Conservation (phyloP, 2,329 filamentous ascomycete genomes). For the Claviceps purpurea region DNA sequence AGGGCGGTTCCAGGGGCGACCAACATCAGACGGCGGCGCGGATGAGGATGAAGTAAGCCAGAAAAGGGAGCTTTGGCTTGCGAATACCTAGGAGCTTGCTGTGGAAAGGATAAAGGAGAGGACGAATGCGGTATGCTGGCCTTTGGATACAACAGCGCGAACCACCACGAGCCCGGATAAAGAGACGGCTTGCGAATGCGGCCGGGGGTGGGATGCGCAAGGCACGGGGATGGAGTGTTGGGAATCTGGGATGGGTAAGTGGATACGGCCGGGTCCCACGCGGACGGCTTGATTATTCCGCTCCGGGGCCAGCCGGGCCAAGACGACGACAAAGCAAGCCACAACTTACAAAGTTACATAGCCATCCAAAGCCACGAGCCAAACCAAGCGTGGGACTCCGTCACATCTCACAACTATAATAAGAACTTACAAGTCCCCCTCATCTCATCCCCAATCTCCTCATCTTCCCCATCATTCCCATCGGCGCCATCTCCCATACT, state of each 20-base stretch:
- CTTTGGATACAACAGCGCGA: neutral
- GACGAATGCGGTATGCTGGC: no score
- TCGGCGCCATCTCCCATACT: neutral
- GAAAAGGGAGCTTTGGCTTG: neutral
- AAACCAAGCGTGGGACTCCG: no score
- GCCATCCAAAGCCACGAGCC: no score
- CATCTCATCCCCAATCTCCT: no score
- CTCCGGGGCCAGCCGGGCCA: neutral
- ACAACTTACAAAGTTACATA: no score
- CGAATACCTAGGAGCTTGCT: neutral
- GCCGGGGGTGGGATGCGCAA: neutral
- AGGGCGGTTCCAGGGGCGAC: neutral
- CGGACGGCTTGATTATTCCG: conserved; percentile 4
- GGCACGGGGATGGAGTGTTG: neutral
- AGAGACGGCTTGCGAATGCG: neutral
- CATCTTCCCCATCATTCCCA: neutral
- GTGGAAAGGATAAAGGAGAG: no score
- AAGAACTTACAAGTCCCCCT: no score
- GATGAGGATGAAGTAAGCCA: neutral
- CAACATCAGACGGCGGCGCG: conserved; percentile 1
- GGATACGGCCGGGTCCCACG: neutral
- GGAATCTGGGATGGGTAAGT: neutral
- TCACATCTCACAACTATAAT: no score
- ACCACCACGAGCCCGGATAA: neutral
- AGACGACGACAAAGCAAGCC: no score